Base-by-base conservation (phyloP, 2,329 filamentous ascomycete species). In the Cladosporium cucumerinum region DNA sequence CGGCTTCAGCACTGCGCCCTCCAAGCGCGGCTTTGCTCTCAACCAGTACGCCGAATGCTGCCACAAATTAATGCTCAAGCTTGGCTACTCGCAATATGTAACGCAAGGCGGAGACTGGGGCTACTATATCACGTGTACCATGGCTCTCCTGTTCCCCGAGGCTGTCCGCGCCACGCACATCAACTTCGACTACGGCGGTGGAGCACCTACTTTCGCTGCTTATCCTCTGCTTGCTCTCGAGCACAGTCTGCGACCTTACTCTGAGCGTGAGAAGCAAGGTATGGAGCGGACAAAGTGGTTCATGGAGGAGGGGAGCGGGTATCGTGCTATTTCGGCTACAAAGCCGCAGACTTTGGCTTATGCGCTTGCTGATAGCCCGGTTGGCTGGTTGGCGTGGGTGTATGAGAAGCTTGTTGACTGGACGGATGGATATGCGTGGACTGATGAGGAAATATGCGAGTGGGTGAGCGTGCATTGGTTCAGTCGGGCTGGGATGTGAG, bases 51-150 rank as follows among this genome's bases (percentile, higher is more conserved):
- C 68, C 14, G 64, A 69, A 30, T 60, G 61, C 0, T 78, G 86
- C 67, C 85, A 92, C 73, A 86, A 85, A 60, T 76, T 92, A 7
- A 92, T 92, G 89, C 76, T 84, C 12, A 81, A 82, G n/a, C 81
- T 92, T 4, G 88, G 88, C 0, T 92, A 89, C 71, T 68, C 81
- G 1, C 78, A 86, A 76, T 89, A 88, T 66, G 72, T 77, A 1
- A 77, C 80, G 12, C 78, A 90, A 75, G 88, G 87, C 69, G 89
- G 89, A 30, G 89, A 92, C 71, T 91, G 87, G 88, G 89, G 89
- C 25, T 86, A 82, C 71, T 81, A 82, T 68, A 83, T 91, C 67
- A 87, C 86, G n/a, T 84, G 88, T 11, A 75, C 81, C 23, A 82
- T 91, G 63, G 84, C 83, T 0, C 72, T 82, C 7, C 73, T 83